Conservation (phyloP, 129 eudicot genomes). For the Arctium minus region DNA sequence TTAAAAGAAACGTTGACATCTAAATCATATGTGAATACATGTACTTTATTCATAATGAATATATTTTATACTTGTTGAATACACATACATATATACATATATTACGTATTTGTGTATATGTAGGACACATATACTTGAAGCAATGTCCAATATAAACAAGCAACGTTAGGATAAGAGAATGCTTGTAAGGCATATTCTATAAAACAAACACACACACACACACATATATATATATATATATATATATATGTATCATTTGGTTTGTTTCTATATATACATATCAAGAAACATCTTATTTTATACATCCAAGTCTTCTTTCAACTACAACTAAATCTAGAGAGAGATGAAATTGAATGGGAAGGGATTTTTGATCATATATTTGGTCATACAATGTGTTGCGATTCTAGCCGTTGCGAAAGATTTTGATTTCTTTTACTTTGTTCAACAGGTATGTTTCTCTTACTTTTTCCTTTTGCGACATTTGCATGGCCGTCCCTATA, state of each 20-base stretch:
- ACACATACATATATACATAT: neutral
- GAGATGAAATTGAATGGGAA: slow-evolving; percentile 31
- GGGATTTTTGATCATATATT: slow-evolving; percentile 11
- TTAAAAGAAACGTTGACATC: neutral
- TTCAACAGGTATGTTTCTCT: slow-evolving; percentile 44
- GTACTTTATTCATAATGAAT: neutral
- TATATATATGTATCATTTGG: neutral
- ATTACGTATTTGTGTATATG: neutral
- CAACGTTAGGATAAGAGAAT: slow-evolving; percentile 18
- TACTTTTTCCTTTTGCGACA: neutral
- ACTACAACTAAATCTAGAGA: slow-evolving; percentile 9
- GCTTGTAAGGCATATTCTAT: slow-evolving; percentile 30
- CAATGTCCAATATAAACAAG: slow-evolving; percentile 27
- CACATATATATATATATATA: neutral
- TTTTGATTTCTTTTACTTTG: slow-evolving; percentile 61
- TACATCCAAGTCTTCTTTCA: slow-evolving; percentile 10
- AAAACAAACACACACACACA: no score
- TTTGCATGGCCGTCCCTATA: no score
- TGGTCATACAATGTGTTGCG: slow-evolving; percentile 33
- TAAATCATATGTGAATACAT: neutral
- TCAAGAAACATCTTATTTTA: neutral
- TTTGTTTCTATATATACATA: neutral
- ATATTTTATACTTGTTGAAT: neutral
- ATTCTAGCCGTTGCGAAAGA: slow-evolving; percentile 26
- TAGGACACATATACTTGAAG: slow-evolving; percentile 13